Evolutionary conservation across 73 alveolate genomes (phyloP), one percentile per base, ranked within the genome.

Genomic region (Paramecium pentaurelia): DNA sequence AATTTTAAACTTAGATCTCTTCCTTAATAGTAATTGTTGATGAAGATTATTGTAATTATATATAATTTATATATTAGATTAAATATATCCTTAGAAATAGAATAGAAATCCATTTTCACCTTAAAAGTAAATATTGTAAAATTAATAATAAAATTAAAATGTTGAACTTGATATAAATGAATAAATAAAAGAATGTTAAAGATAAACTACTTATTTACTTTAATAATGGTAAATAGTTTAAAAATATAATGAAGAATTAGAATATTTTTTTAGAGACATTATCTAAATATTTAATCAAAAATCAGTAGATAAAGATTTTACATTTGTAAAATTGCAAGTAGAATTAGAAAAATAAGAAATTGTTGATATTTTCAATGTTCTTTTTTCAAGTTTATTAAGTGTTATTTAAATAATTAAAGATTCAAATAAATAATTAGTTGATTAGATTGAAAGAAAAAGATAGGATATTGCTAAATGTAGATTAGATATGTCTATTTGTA

Each of bases 241-340:
- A 28, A 80, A 80, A 30, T 80, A 80, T 80, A 49, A 80, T 80
- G 91, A 80, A 47, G 91, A 80, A 80, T 25, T 80, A 14, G 91
- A 80, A 14, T 32, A 25, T 3, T 80, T 80, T 34, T 45, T 80
- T 20, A 45, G 30, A 22, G 91, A 80, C 8, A 11, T 18, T 12
- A 47, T 42, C 16, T 9, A 18, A 22, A 80, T 80, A 28, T 80
- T 42, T 80, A 27, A 8, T 28, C 49, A 80, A 80, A 22, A 80
- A n/a, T 25, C 58, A 12, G 1, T 80, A 18, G 91, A 80, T 16
- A 73, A 73, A 47, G 91, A 80, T 80, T 80, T 27, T 25, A 80
- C 49, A 9, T 16, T 22, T 16, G 42, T 80, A 0, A 45, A 80
- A 45, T 38, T 44, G 7, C 10, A 44, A 80, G 8, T 80, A 3